These are phyloP conservation scores for Striga hermonthica DNA, from an alignment of 305 asterid species.

Conservation along the genomic window DNA sequence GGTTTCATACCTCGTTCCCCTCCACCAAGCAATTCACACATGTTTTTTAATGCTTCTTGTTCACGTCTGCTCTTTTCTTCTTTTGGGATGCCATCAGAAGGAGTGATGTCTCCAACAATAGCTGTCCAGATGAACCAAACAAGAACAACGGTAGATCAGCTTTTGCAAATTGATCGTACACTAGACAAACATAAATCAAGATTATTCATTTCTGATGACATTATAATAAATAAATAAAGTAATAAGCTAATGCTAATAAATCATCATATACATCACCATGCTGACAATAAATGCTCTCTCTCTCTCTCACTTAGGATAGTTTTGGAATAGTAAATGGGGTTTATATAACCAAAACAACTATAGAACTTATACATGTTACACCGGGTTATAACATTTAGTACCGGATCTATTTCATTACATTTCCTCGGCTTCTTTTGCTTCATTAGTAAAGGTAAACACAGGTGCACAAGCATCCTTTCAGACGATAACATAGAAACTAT, in stretches of 20 bases:
- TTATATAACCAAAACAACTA: neutral
- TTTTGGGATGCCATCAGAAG: slow-evolving; percentile 84
- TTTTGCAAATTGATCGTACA: slow-evolving; percentile 3
- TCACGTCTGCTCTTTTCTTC: slow-evolving; percentile 81
- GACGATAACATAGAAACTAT: neutral
- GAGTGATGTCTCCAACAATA: slow-evolving; percentile 94
- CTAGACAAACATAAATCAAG: slow-evolving; percentile 8
- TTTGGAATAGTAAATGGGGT: neutral
- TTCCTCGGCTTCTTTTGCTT: neutral
- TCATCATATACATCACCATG: neutral
- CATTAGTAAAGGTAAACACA: neutral
- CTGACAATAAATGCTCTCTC: too few species aligned
- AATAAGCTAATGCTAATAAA: neutral
- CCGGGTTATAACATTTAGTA: too few species aligned
- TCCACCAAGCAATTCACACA: slow-evolving; percentile 90
- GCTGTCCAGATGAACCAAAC: slow-evolving; percentile 44
- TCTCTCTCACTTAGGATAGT: neutral
- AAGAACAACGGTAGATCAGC: slow-evolving; percentile 3
- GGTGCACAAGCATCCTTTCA: neutral
- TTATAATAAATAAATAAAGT: neutral
- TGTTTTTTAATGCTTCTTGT: slow-evolving; percentile 69
- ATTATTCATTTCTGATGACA: neutral
- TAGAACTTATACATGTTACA: too few species aligned
- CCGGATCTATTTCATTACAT: too few species aligned
- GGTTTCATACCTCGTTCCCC: slow-evolving; percentile 63